phyloP scores from a whole-genome alignment of 805 yeast genomes.

The Priceomyces melissophilus region DNA sequence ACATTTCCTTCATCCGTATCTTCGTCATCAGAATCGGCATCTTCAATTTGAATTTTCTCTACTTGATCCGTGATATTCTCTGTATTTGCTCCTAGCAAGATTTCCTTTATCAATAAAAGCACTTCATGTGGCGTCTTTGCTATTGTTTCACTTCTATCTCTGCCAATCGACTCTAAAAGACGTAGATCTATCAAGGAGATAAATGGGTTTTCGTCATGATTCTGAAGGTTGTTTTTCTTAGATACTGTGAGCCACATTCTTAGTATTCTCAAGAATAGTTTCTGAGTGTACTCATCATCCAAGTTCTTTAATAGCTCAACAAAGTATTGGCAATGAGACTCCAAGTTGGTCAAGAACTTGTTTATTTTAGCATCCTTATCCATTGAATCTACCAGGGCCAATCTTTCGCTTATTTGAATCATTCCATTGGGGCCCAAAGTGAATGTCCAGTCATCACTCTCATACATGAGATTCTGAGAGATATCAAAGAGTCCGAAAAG shows the following conservation, averaged over 20 bases:
- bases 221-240: constrained; percentile 10
- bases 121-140: constrained; percentile 57
- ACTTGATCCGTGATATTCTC: neutral
- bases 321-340: constrained; percentile 21
- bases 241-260: constrained; percentile 53
- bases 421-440: constrained; percentile 39
- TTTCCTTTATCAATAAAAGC: constrained; percentile 37
- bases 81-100: neutral
- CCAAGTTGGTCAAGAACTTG: constrained; percentile 26
- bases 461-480: constrained; percentile 29
- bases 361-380: constrained; percentile 24
- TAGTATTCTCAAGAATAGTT: constrained; percentile 49
- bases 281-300: constrained; percentile 45
- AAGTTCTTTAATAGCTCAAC: constrained; percentile 46
- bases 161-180: constrained; percentile 59
- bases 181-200: constrained; percentile 56
- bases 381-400: neutral
- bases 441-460: constrained; percentile 37
- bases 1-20: constrained; percentile 22
- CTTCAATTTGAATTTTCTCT: constrained; percentile 8
- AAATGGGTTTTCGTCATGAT: constrained; percentile 44
- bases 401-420: constrained; percentile 22
- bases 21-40: constrained; percentile 32
- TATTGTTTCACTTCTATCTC: constrained; percentile 53
- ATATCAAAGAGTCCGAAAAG: constrained; percentile 26